Conservation (phyloP, 148 eudicot species). For the Camellia lanceoleosa region DNA sequence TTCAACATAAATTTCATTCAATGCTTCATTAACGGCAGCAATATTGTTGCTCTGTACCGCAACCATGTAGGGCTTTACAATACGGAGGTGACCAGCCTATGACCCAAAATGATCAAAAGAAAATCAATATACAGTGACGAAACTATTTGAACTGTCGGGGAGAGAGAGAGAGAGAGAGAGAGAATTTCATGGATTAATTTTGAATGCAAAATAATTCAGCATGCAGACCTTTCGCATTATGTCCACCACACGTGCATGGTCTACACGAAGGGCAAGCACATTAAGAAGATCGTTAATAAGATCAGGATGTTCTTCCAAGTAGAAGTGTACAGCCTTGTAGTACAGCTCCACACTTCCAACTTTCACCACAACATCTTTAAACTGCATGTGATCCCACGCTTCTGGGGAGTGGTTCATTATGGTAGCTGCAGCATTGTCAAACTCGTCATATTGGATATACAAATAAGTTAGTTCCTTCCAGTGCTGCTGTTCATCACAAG, state of each 20-base stretch:
- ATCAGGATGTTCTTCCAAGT: constrained; percentile 95
- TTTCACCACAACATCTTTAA: constrained; percentile 83
- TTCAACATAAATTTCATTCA: constrained; percentile 90
- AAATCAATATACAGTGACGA: not conserved
- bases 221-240: constrained; percentile 83
- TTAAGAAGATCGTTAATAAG: constrained; percentile 82
- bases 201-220: no score
- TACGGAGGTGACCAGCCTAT: constrained; percentile 87
- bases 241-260: constrained; percentile 90
- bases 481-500: constrained; percentile 95
- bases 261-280: constrained; percentile 90
- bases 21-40: constrained; percentile 87
- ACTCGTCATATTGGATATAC: constrained; percentile 91
- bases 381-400: constrained; percentile 99
- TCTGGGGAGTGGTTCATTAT: constrained; percentile 97
- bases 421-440: constrained; percentile 92
- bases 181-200: not conserved
- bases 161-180: no score
- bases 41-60: constrained; percentile 94
- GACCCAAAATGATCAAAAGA: not conserved
- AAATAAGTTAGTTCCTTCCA: constrained; percentile 89
- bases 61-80: constrained; percentile 94
- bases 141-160: no score
- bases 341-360: constrained; percentile 96
- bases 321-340: constrained; percentile 91